These are phyloP conservation scores for Chrysosporium keratinophilum DNA, from an alignment of 2,329 filamentous ascomycete genomes.

Conservation along the genomic window DNA sequence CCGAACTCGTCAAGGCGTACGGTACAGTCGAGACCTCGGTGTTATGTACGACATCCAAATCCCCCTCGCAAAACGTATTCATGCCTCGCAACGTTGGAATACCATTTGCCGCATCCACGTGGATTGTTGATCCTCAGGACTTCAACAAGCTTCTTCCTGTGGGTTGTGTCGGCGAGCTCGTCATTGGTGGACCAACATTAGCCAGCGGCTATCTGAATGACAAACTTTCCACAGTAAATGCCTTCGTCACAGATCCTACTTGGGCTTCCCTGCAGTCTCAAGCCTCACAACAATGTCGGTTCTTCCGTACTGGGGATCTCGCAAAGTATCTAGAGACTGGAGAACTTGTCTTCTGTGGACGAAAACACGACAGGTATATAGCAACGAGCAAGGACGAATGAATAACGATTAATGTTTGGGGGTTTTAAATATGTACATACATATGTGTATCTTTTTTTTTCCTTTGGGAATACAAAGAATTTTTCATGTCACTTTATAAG, in stretches of 20 bases:
- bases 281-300: no score
- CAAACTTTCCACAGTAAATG: slow-evolving; percentile 13
- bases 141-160: slow-evolving; percentile 22
- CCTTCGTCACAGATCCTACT: slow-evolving; percentile 18
- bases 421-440: no score
- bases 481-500: no score
- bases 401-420: no score
- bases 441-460: no score
- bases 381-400: no score
- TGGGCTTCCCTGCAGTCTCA: slow-evolving; percentile 11
- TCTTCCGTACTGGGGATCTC: no score
- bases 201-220: slow-evolving; percentile 29
- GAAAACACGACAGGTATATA: no score
- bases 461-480: no score
- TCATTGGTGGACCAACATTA: slow-evolving; percentile 32
- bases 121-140: slow-evolving; percentile 21
- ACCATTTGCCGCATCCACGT: slow-evolving; percentile 10
- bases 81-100: slow-evolving; percentile 17
- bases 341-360: no score
- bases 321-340: no score
- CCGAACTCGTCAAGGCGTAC: slow-evolving; percentile 32
- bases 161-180: slow-evolving; percentile 33
- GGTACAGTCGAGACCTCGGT: slow-evolving; percentile 16
- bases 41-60: not conserved
- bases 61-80: slow-evolving; percentile 24